These are phyloP conservation scores for Yamadazyma atmosphaerica DNA, from an alignment of 1,139 yeast genomes.

Conservation along the genomic window DNA sequence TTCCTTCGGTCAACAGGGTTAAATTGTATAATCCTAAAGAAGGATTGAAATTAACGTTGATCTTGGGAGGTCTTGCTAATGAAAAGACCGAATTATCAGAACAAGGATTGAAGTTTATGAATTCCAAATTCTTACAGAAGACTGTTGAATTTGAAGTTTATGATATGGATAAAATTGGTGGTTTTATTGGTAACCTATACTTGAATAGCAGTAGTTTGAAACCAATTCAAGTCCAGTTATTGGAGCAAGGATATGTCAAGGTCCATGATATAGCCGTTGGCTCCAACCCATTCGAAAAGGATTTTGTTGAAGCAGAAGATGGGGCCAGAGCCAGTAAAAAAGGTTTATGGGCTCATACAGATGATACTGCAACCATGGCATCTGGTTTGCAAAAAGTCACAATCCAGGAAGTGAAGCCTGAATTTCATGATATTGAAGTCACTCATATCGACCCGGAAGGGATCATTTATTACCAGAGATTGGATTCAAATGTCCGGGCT, in stretches of 20 bases:
- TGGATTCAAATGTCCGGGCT: constrained; percentile 35
- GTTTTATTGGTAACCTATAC: constrained; percentile 73
- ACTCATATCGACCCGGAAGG: constrained; percentile 53
- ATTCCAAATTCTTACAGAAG: constrained; percentile 63
- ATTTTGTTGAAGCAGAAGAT: constrained; percentile 62
- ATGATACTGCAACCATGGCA: not conserved
- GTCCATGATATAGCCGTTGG: constrained; percentile 66
- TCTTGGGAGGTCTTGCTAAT: constrained; percentile 72
- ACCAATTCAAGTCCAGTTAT: constrained; percentile 64
- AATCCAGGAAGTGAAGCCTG: constrained; percentile 30
- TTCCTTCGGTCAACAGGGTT: constrained; percentile 66
- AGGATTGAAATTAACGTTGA: constrained; percentile 66
- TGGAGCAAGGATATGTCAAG: constrained; percentile 64
- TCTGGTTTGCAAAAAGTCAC: not conserved
- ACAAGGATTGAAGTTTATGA: constrained; percentile 56
- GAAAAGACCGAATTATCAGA: constrained; percentile 49
- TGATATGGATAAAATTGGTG: constrained; percentile 76
- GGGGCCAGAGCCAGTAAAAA: constrained; percentile 53
- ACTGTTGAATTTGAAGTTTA: constrained; percentile 70
- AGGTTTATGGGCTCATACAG: constrained; percentile 61
- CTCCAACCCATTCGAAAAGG: constrained; percentile 54
- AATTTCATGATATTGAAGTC: constrained; percentile 63
- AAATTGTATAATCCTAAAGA: constrained; percentile 71
- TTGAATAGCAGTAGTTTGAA: constrained; percentile 45
- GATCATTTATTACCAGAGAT: constrained; percentile 52